phyloP scores from a whole-genome alignment of 257 asterid species.

The Primulina huaijiensis region DNA sequence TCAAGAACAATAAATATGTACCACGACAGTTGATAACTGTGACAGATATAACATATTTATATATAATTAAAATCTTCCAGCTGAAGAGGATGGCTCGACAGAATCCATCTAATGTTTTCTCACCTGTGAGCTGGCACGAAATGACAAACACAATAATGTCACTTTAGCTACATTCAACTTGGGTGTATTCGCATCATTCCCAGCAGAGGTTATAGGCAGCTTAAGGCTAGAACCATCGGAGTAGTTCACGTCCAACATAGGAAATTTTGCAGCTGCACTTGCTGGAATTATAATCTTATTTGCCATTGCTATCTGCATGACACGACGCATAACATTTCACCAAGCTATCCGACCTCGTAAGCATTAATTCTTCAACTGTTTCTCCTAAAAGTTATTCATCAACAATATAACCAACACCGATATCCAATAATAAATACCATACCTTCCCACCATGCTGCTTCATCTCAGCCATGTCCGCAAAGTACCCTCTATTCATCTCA shows the following conservation, averaged over 20 bases:
- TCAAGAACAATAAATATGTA: background rate
- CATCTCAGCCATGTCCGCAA: conserved; percentile 76
- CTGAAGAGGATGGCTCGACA: background rate
- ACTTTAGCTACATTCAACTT: conserved; percentile 49
- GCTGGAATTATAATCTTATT: conserved; percentile 75
- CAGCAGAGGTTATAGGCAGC: conserved; percentile 52
- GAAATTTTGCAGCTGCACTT: conserved; percentile 72
- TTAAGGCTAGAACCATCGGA: conserved; percentile 53
- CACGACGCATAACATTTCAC: conserved; percentile 17
- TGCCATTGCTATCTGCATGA: conserved; percentile 62
- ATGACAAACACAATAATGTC: conserved; percentile 65
- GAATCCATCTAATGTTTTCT: background rate
- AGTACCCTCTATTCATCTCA: conserved; percentile 82
- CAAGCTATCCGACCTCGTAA: conserved; percentile 15
- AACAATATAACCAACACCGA: background rate
- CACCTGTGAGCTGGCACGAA: conserved; percentile 81
- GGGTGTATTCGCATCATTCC: conserved; percentile 25
- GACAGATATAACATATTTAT: background rate
- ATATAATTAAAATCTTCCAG: conserved; percentile 1
- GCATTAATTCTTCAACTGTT: background rate
- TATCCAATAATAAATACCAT: conserved; percentile 5
- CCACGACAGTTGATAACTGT: background rate
- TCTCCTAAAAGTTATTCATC: background rate
- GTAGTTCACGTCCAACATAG: conserved; percentile 55
- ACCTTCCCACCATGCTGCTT: conserved; percentile 92